Conservation (phyloP, 176 grass and related monocot genomes). For the Cenchrus americanus region DNA sequence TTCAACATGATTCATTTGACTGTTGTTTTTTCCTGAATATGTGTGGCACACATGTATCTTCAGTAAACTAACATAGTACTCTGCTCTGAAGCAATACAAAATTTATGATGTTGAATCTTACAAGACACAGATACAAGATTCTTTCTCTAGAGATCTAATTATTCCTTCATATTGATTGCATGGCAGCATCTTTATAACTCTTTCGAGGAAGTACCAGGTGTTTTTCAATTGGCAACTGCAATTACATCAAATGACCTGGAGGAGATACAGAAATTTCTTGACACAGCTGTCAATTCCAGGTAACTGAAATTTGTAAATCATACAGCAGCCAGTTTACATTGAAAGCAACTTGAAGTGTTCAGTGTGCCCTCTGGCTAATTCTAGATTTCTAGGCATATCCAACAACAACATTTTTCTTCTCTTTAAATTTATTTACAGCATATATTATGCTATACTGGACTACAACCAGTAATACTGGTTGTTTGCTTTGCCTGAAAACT, state of each 20-base stretch:
- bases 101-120: not conserved
- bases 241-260: constrained; percentile 93
- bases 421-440: no score
- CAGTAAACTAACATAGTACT: constrained; percentile 1
- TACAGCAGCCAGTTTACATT: constrained; percentile 5
- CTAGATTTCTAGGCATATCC: no score
- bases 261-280: constrained; percentile 98
- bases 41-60: not conserved
- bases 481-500: no score
- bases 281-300: constrained; percentile 90
- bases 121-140: not conserved
- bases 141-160: constrained; percentile 37
- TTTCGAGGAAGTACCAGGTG: constrained; percentile 84
- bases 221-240: constrained; percentile 97
- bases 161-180: constrained; percentile 30
- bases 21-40: no score
- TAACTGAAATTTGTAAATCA: constrained; percentile 38
- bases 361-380: no score
- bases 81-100: constrained; percentile 28
- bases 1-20: not conserved
- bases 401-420: no score
- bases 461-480: no score
- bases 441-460: no score
- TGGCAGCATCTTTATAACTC: constrained; percentile 91
- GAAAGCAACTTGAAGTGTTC: not conserved